Conservation (phyloP, 495 filamentous ascomycete genomes). For the Glarea lozoyensis region DNA sequence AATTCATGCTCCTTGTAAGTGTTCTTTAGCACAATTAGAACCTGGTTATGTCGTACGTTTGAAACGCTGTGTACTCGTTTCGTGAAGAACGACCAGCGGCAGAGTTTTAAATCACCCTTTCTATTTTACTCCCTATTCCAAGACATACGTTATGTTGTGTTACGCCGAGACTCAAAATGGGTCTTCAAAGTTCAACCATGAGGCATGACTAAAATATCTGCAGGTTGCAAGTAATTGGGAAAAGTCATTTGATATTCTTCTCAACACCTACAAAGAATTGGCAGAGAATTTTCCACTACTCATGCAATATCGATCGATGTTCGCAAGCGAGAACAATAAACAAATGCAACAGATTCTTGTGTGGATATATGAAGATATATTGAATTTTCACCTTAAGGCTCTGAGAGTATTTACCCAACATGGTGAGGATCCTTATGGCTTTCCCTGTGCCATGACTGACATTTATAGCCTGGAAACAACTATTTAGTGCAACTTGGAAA, state of each 20-base stretch:
- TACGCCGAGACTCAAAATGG: too few species aligned
- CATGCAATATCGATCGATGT: constrained; percentile 23
- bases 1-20: constrained; percentile 20
- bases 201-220: too few species aligned
- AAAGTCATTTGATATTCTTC: constrained; percentile 25
- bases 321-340: constrained; percentile 11
- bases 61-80: too few species aligned
- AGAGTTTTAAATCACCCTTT: background rate
- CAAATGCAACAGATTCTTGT: constrained; percentile 24
- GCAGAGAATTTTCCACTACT: constrained; percentile 30
- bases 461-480: constrained; percentile 23
- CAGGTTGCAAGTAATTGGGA: constrained; percentile 2
- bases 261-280: constrained; percentile 33
- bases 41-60: too few species aligned
- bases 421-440: constrained; percentile 25
- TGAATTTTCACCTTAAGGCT: constrained; percentile 31
- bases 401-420: constrained; percentile 25
- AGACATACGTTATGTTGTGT: too few species aligned
- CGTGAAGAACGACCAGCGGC: background rate
- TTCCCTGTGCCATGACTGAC: background rate
- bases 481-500: constrained; percentile 29
- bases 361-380: constrained; percentile 34
- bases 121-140: too few species aligned
- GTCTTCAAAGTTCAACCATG: too few species aligned
- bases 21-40: too few species aligned